Base-by-base conservation (phyloP, 148 eudicot genomes). In the Rhododendron ovatum region DNA sequence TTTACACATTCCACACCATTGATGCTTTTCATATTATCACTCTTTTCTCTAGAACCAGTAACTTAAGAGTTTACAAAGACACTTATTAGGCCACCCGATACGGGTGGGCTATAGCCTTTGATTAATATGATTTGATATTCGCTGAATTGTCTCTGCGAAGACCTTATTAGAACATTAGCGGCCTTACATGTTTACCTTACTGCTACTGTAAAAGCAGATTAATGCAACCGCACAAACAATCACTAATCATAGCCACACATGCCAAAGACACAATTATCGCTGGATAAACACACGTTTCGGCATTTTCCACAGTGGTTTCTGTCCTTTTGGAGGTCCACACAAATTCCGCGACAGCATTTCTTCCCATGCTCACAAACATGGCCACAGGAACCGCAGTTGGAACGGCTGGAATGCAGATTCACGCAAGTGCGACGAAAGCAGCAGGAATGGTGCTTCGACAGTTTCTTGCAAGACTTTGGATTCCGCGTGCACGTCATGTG, bases 161-260 rank as follows among this genome's bases (percentile, higher is more conserved):
- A 14, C 39, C 77, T 73, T 67, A 10, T 18, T 18, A 3, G 75
- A 69, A 69, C 30, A 69, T 26, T 69, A 26, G 35, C 9, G 1
- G 30, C 37, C 30, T 69, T 20, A 11, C n/a, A 59, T 5, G 65
- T 59, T 59, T 59, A 15, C 43, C 78, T 74, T 67, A 67, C 3
- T 67, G 13, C 5, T 78, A 47, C 26, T 78, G 57, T n/a, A 78
- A 22, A 59, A 24, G 26, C 55, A 78, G 33, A 45, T 45, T 20
- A 75, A 75, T 22, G 53, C 15, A 26, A 6, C 20, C 55, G n/a
- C 9, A 24, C 55, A 41, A 24, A 78, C 28, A 77, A 18, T 14
- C n/a, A 10, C 61, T 79, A 26, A 12, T 51, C 82, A n/a, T 79
- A 79, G 61, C 82, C 82, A 79, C 82, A 79, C 82, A 79, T 79